phyloP scores from a whole-genome alignment of 192 early-diverging fungal species.

The Helicostylum pulchrum region DNA sequence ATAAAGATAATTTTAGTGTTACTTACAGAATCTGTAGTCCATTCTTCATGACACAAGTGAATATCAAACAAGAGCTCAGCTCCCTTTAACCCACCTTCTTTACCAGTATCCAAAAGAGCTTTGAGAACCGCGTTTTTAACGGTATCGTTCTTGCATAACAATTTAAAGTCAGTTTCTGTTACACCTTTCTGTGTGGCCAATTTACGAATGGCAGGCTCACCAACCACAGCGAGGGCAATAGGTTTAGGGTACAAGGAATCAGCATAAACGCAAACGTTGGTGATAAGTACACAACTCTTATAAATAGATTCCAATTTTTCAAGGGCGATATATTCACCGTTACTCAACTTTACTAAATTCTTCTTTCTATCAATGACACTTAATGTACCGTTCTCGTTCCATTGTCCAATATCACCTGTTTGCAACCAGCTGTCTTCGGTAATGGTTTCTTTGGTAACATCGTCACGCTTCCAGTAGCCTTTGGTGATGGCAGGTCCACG shows the following conservation, averaged over 20 bases:
- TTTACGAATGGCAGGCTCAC: slow-evolving; percentile 53
- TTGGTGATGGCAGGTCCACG: slow-evolving; percentile 73
- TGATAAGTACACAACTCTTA: slow-evolving; percentile 65
- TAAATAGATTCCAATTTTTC: slow-evolving; percentile 92
- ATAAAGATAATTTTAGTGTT: slow-evolving; percentile 13
- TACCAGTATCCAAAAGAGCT: slow-evolving; percentile 52
- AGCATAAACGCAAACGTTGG: slow-evolving; percentile 74
- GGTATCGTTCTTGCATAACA: slow-evolving; percentile 51
- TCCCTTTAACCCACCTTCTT: slow-evolving; percentile 59
- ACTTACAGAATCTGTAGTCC: slow-evolving; percentile 84
- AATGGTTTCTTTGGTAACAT: slow-evolving; percentile 61
- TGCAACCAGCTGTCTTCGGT: slow-evolving; percentile 80
- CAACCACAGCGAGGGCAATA: slow-evolving; percentile 71
- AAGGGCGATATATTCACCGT: slow-evolving; percentile 92
- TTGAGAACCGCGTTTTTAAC: slow-evolving; percentile 51
- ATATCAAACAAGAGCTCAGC: slow-evolving; percentile 73
- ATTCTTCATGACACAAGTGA: slow-evolving; percentile 66
- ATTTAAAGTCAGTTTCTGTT: slow-evolving; percentile 43
- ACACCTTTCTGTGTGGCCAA: slow-evolving; percentile 46
- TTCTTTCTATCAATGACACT: slow-evolving; percentile 89
- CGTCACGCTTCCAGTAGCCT: slow-evolving; percentile 77
- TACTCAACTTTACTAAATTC: slow-evolving; percentile 88
- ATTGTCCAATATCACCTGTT: slow-evolving; percentile 90
- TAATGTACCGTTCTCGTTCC: slow-evolving; percentile 70
- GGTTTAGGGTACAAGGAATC: slow-evolving; percentile 68